Evolutionary conservation across 768 basidiomycete genomes (phyloP).

Genomic region (Chiua virens): DNA sequence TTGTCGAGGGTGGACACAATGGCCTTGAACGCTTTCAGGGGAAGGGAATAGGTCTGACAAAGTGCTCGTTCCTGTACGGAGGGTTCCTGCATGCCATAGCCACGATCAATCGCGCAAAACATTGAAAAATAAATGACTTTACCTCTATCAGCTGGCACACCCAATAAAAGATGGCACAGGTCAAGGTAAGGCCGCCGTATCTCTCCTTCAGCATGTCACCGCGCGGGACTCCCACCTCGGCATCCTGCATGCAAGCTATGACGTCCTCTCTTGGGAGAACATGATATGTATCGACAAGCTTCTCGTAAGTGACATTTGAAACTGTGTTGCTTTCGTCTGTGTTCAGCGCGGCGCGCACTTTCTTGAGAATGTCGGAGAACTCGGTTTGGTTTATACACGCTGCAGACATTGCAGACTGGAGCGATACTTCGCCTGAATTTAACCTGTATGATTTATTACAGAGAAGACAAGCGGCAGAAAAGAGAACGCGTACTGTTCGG

Average conservation of each 20-base stretch:
- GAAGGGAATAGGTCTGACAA: conserved; percentile 16
- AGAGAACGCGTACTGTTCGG: conserved; percentile 26
- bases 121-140: not conserved
- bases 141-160: conserved; percentile 42
- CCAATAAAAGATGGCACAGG: conserved; percentile 48
- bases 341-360: conserved; percentile 17
- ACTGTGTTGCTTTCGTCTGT: not conserved
- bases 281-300: conserved; percentile 32
- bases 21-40: conserved; percentile 17
- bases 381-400: conserved; percentile 22
- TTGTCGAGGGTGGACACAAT: conserved; percentile 21
- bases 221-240: conserved; percentile 27
- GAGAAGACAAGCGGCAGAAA: not conserved
- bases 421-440: conserved; percentile 30
- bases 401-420: conserved; percentile 23
- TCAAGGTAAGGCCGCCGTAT: conserved; percentile 25
- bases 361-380: conserved; percentile 26
- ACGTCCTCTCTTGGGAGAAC: conserved; percentile 11
- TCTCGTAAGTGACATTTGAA: conserved; percentile 26
- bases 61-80: conserved; percentile 21
- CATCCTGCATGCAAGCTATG: conserved; percentile 35
- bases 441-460: conserved; percentile 10
- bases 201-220: conserved; percentile 16
- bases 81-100: conserved; percentile 20
- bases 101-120: not conserved